Evolutionary conservation across 1,284 basidiomycete genomes (phyloP).

Genomic region (Cryptococcus floricola): DNA sequence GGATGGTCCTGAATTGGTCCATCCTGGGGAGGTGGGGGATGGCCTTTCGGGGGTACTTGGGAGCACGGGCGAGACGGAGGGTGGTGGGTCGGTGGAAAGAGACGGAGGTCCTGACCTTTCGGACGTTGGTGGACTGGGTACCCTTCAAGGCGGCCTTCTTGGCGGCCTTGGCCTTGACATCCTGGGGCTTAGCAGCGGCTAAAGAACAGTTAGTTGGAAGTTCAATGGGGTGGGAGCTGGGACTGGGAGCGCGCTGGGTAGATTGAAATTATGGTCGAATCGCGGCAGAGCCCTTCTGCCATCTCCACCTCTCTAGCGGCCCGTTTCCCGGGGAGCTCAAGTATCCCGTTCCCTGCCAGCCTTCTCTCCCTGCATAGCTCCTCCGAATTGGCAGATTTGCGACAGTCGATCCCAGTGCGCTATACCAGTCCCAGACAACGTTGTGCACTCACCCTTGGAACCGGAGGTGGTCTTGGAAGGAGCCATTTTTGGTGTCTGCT

Average conservation of each 20-base stretch:
- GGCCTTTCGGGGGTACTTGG: conserved; percentile 92
- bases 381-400: not conserved
- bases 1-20: conserved; percentile 94
- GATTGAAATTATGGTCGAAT: not conserved
- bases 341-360: not conserved
- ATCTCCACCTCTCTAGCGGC: not conserved
- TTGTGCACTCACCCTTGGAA: conserved; percentile 25
- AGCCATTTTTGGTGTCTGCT: conserved; percentile 26
- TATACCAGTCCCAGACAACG: not conserved
- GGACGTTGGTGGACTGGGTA: conserved; percentile 65
- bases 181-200: conserved; percentile 50
- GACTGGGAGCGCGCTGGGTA: not conserved
- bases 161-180: conserved; percentile 83
- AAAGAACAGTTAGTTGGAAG: not conserved
- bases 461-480: conserved; percentile 18
- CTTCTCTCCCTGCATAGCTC: not conserved
- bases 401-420: not conserved
- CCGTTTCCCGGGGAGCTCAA: not conserved
- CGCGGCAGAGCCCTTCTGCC: not conserved
- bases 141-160: conserved; percentile 97
- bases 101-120: conserved; percentile 82
- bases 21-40: conserved; percentile 92
- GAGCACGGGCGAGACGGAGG: conserved; percentile 73
- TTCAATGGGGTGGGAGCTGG: not conserved
- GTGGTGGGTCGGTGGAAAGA: conserved; percentile 98